These are phyloP conservation scores for Niveomyces coronatus DNA, from an alignment of 2,329 filamentous ascomycete genomes.

Conservation along the genomic window DNA sequence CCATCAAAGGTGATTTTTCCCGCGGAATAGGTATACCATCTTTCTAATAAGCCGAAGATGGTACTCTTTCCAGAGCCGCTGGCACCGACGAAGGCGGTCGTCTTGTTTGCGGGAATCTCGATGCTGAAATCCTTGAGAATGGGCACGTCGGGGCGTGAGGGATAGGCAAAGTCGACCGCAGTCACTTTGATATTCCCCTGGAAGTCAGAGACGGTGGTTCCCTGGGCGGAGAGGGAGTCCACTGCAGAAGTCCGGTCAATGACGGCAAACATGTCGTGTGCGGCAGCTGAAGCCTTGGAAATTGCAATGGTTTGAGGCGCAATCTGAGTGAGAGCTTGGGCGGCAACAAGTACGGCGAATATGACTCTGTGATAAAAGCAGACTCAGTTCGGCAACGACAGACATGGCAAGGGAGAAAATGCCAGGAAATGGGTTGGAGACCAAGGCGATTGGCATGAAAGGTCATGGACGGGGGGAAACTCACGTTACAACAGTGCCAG, in stretches of 20 bases:
- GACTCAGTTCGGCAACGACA: not conserved
- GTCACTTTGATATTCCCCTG: conserved; percentile 36
- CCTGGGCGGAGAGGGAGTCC: conserved; percentile 31
- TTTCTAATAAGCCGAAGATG: conserved; percentile 44
- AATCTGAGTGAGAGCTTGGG: conserved; percentile 35
- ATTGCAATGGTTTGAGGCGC: conserved; percentile 36
- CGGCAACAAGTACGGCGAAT: conserved; percentile 36
- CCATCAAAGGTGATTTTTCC: conserved; percentile 37
- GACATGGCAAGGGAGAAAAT: not conserved
- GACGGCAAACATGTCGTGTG: conserved; percentile 34
- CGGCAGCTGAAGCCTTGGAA: conserved; percentile 35
- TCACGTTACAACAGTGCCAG: conserved; percentile 37
- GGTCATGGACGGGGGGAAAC: conserved; percentile 14
- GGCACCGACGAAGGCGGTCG: conserved; percentile 45
- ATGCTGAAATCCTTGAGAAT: conserved; percentile 34
- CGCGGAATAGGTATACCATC: conserved; percentile 45
- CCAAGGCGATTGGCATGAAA: not conserved
- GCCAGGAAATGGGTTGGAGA: not conserved
- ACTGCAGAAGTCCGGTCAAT: conserved; percentile 35
- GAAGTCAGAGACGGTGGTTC: conserved; percentile 20
- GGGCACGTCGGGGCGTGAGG: conserved; percentile 40
- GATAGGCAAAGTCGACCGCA: conserved; percentile 44
- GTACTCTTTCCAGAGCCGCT: conserved; percentile 51
- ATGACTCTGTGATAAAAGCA: conserved; percentile 28
- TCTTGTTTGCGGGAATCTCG: conserved; percentile 33